Evolutionary conservation across 108 stramenopile genomes (phyloP).

Genomic region (Chaetoceros muelleri): DNA sequence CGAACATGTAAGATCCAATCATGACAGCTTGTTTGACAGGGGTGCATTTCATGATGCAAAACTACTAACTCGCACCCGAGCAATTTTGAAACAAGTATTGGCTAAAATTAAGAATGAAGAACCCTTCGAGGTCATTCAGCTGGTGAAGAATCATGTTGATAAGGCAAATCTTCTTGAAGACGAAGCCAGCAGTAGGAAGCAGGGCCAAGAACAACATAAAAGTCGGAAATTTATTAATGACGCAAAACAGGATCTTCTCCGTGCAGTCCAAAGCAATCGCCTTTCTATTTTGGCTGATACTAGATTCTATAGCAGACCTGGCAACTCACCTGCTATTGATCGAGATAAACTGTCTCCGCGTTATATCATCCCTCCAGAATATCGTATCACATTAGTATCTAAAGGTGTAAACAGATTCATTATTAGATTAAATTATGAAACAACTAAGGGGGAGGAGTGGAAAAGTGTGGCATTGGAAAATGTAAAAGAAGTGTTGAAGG

Average conservation of each 20-base stretch:
- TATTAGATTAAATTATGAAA: no score
- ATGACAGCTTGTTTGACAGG: constrained; percentile 21
- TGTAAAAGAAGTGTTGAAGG: no score
- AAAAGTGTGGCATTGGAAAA: no score
- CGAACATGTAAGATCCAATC: constrained; percentile 15
- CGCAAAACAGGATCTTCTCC: constrained; percentile 12
- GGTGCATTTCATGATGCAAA: constrained; percentile 14
- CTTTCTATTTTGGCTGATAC: constrained; percentile 18
- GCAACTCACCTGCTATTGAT: no score
- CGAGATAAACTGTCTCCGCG: no score
- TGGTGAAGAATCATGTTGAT: constrained; percentile 24
- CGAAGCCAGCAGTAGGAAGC: no score
- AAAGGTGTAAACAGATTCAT: no score
- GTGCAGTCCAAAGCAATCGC: constrained; percentile 16
- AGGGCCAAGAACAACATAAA: background rate
- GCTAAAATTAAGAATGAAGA: constrained; percentile 16
- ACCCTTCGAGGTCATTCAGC: constrained; percentile 22
- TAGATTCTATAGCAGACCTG: no score
- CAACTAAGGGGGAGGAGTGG: no score
- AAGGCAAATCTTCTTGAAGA: constrained; percentile 25
- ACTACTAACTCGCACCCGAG: constrained; percentile 4
- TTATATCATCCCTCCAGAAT: no score
- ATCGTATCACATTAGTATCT: no score
- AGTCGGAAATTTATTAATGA: constrained; percentile 1
- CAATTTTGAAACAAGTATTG: constrained; percentile 7